Evolutionary conservation across 106 monocot genomes (phyloP), one percentile per base, ranked within the genome.

Genomic region (Allium cepa): DNA sequence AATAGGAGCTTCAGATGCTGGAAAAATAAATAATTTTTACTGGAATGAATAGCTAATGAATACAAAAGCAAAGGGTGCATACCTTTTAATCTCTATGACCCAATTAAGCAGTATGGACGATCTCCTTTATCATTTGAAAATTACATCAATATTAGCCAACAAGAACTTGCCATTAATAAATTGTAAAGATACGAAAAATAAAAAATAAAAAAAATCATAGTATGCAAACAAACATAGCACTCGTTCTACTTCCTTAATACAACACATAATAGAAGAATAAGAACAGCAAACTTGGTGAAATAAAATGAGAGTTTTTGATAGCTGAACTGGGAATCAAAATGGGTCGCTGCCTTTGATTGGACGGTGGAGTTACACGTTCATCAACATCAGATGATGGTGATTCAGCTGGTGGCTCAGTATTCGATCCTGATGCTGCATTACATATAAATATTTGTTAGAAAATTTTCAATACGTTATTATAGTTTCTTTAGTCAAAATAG

Each of bases 301-400:
- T 10, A 7, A 59, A 59, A 8, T 8, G 16, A 59, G 79, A 76
- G 12, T 59, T 59, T 73, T 74, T 82, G 12, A 14, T 11, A 1
- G 81, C 80, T 16, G 84, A 84, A 52, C 50, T 84, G 0, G 88
- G 81, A 2, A 84, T 50, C 59, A 84, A 10, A 8, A 88, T 46
- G 3, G 84, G 76, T 50, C 80, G 63, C 15, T 74, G 71, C 51
- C 77, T 79, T 10, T 74, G 71, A 48, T 69, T 62, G 26, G 71
- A 58, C 28, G 81, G 79, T n/a, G 78, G 70, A 17, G 73, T 55
- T 26, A 47, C 64, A 2, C 63, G 53, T 12, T 22, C 22, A 7
- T 53, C 53, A 22, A 22, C 22, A 3, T 56, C 10, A 9, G 72
- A n/a, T 8, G 53, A 11, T 0, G 73, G 53, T 47, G 64, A n/a